A percentile compares a stretch with the other conserved stretches of the same genome.
Evolutionary conservation across 176 grass and related monocot genomes (phyloP).

Genomic region (Zoysia japonica): DNA sequence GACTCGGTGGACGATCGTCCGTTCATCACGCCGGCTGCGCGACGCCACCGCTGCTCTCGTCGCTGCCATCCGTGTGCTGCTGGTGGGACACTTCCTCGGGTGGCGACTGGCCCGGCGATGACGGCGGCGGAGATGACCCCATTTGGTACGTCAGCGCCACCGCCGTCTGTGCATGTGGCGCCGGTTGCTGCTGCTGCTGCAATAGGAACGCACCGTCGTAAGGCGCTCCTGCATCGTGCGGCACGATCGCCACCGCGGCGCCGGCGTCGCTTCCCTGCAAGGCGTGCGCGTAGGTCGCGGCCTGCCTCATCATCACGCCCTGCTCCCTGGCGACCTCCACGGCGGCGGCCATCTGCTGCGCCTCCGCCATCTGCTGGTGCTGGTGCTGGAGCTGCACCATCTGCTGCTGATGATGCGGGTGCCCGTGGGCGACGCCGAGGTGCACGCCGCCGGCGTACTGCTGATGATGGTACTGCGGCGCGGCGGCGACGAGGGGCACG

Average conservation of each 20-base stretch:
- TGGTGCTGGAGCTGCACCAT: slow-evolving; percentile 5
- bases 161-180: slow-evolving; percentile 10
- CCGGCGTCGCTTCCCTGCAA: not conserved
- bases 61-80: slow-evolving; percentile 36
- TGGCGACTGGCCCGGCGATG: slow-evolving; percentile 36
- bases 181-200: slow-evolving; percentile 16
- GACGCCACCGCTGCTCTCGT: slow-evolving; percentile 33
- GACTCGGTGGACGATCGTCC: not conserved
- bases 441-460: slow-evolving; percentile 26
- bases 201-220: slow-evolving; percentile 15
- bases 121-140: slow-evolving; percentile 36
- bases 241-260: slow-evolving; percentile 26
- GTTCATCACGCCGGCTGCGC: not conserved
- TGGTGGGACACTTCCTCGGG: slow-evolving; percentile 22
- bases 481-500: slow-evolving; percentile 23
- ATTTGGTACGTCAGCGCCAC: slow-evolving; percentile 21
- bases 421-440: not conserved
- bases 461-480: not conserved
- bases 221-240: not conserved
- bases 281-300: not conserved
- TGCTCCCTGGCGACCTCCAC: slow-evolving; percentile 36
- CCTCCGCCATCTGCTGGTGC: slow-evolving; percentile 41
- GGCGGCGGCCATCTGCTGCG: slow-evolving; percentile 36
- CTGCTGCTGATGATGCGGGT: slow-evolving; percentile 10
- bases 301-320: slow-evolving; percentile 36